Percentiles rank a stretch among this genome's conserved stretches.
Conservation (phyloP, 2,329 filamentous ascomycete genomes). For the Tolypocladium endophyticum region DNA sequence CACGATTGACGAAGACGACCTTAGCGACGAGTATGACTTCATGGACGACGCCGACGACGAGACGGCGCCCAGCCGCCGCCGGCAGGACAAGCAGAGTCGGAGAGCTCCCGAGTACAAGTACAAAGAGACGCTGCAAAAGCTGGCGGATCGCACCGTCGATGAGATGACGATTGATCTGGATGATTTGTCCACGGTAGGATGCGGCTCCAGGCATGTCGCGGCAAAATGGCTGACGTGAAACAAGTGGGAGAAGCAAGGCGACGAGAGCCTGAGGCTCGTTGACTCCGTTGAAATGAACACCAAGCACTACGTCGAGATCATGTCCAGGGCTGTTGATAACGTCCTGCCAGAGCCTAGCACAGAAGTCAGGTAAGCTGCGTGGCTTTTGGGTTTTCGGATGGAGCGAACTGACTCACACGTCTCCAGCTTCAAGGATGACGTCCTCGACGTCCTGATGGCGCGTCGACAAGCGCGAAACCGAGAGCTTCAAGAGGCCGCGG, state of each 20-base stretch:
- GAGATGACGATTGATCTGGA: constrained; percentile 84
- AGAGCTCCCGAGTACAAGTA: constrained; percentile 70
- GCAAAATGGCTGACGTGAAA: neutral
- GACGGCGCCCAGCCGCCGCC: constrained; percentile 40
- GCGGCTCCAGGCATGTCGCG: neutral
- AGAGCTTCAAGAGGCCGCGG: constrained; percentile 56
- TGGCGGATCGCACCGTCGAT: constrained; percentile 68
- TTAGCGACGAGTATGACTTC: constrained; percentile 86
- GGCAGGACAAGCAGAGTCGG: constrained; percentile 36
- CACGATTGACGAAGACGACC: constrained; percentile 75
- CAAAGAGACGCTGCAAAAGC: constrained; percentile 72
- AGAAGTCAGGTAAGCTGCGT: constrained; percentile 59
- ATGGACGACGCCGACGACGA: constrained; percentile 77
- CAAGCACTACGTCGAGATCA: constrained; percentile 87
- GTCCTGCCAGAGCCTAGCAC: constrained; percentile 68
- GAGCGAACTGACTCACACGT: neutral
- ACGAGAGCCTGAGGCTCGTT: constrained; percentile 62
- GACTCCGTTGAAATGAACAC: constrained; percentile 84
- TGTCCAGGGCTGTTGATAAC: constrained; percentile 80
- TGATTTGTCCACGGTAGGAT: constrained; percentile 62
- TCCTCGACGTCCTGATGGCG: constrained; percentile 92
- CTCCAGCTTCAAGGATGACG: constrained; percentile 84
- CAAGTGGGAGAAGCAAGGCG: constrained; percentile 65
- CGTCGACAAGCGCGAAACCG: constrained; percentile 82
- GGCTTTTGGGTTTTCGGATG: no score